These are phyloP conservation scores for Cercophora scortea DNA, from an alignment of 495 filamentous ascomycete genomes.

Conservation along the genomic window DNA sequence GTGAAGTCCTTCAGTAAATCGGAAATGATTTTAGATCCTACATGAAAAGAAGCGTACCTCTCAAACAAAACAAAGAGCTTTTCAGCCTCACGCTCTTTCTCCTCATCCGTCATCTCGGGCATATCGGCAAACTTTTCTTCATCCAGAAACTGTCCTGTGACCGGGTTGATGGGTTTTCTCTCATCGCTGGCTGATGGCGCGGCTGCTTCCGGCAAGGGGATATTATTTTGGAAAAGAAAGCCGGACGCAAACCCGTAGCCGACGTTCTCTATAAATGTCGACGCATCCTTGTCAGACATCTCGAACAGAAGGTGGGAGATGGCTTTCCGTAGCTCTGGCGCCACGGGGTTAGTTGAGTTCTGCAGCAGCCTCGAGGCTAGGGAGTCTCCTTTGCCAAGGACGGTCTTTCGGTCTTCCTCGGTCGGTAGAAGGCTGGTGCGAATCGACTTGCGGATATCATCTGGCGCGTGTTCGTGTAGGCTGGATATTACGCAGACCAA, in stretches of 20 bases:
- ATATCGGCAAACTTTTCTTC: slow-evolving; percentile 50
- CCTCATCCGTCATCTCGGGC: slow-evolving; percentile 76
- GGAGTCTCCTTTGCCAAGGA: slow-evolving; percentile 67
- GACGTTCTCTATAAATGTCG: slow-evolving; percentile 68
- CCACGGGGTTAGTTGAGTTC: slow-evolving; percentile 64
- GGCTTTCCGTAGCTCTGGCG: slow-evolving; percentile 63
- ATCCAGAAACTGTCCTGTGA: slow-evolving; percentile 80
- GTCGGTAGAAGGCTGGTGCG: slow-evolving; percentile 64
- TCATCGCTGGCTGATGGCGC: slow-evolving; percentile 10
- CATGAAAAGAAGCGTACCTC: slow-evolving; percentile 45
- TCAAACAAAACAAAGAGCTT: slow-evolving; percentile 92
- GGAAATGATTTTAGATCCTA: neutral
- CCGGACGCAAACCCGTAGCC: slow-evolving; percentile 92
- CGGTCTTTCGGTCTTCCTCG: slow-evolving; percentile 65
- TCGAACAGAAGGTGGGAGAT: slow-evolving; percentile 80
- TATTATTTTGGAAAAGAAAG: slow-evolving; percentile 72
- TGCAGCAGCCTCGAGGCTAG: slow-evolving; percentile 72
- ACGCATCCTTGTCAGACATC: slow-evolving; percentile 66
- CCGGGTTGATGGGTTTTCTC: slow-evolving; percentile 57
- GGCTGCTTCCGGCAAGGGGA: slow-evolving; percentile 62
- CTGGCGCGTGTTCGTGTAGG: slow-evolving; percentile 66
- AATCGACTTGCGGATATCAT: slow-evolving; percentile 53
- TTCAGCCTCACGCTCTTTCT: slow-evolving; percentile 92
- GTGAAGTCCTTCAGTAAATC: slow-evolving; percentile 3
- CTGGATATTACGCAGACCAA: slow-evolving; percentile 64